Percentiles rank a stretch among this genome's conserved stretches.
These are phyloP conservation scores for Noccaea caerulescens DNA, from an alignment of 345 rosid genomes.

Conservation along the genomic window DNA sequence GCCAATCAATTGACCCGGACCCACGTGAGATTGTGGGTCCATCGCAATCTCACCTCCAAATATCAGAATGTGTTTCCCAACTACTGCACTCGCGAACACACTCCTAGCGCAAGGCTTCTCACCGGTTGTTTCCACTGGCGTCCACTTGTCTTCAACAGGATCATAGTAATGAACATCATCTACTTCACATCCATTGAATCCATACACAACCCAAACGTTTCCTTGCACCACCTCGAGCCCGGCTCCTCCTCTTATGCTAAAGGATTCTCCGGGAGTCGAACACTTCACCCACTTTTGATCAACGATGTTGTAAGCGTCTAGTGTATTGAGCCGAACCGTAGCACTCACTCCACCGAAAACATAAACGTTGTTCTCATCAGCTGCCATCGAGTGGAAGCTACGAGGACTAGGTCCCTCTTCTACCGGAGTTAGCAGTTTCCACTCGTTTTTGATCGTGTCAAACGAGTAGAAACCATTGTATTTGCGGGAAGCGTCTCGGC, in stretches of 20 bases:
- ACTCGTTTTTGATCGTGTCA: conserved; percentile 35
- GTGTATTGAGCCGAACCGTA: conserved; percentile 6
- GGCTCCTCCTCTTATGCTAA: conserved; percentile 37
- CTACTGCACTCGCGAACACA: conserved; percentile 37
- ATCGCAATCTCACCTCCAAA: conserved; percentile 42
- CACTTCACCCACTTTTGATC: conserved; percentile 34
- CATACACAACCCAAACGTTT: conserved; percentile 42
- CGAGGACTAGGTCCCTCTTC: conserved; percentile 44
- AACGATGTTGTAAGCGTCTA: conserved; percentile 31
- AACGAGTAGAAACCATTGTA: conserved; percentile 42
- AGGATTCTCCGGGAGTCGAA: conserved; percentile 24
- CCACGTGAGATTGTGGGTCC: conserved; percentile 33
- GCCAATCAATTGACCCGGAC: conserved; percentile 35
- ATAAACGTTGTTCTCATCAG: conserved; percentile 35
- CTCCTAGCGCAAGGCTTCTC: conserved; percentile 38
- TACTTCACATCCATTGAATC: conserved; percentile 31
- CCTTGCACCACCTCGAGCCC: conserved; percentile 42
- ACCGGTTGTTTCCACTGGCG: conserved; percentile 36
- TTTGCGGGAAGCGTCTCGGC: conserved; percentile 30
- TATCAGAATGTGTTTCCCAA: conserved; percentile 39
- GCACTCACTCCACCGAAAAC: conserved; percentile 42
- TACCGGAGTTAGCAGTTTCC: conserved; percentile 37
- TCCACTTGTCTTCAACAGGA: conserved; percentile 31
- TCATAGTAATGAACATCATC: conserved; percentile 36
- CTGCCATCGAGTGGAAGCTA: conserved; percentile 47